A percentile compares a stretch with the other conserved stretches of the same genome.
phyloP scores from a whole-genome alignment of 129 eudicot genomes.

The Arctium lappa region DNA sequence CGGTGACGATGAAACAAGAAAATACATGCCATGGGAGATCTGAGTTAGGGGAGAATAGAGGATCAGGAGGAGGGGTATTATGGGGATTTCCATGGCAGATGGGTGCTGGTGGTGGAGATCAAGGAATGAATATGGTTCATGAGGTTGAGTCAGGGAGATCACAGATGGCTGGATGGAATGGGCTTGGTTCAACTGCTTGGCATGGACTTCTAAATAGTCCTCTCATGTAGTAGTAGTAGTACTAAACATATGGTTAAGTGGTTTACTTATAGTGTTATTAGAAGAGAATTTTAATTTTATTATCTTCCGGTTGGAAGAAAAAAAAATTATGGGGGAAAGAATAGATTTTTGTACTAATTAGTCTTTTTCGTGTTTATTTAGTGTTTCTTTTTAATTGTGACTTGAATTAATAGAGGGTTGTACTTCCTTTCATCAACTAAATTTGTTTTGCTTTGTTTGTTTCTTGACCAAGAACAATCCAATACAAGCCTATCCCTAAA shows the following conservation, averaged over 20 bases:
- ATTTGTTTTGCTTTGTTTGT: neutral
- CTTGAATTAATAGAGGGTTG: conserved; percentile 6
- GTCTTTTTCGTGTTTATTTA: neutral
- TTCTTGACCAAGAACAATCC: neutral
- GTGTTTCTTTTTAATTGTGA: neutral
- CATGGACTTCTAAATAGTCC: conserved; percentile 52
- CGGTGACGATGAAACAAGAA: conserved; percentile 41
- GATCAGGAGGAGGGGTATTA: conserved; percentile 16
- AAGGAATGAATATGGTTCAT: conserved; percentile 15
- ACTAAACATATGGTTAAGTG: conserved; percentile 2
- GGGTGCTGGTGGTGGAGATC: conserved; percentile 26
- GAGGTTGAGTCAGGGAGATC: conserved; percentile 37
- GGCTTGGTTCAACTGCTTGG: conserved; percentile 37
- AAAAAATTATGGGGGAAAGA: conserved; percentile 4
- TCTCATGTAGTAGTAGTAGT: conserved; percentile 30
- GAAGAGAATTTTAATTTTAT: conserved; percentile 14
- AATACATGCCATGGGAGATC: conserved; percentile 10
- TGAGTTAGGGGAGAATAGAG: conserved; percentile 20
- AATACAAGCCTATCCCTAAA: neutral
- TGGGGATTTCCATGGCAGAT: conserved; percentile 53
- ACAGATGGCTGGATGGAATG: conserved; percentile 41
- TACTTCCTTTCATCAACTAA: conserved; percentile 4
- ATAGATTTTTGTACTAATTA: conserved; percentile 16
- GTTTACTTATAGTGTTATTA: conserved; percentile 8
- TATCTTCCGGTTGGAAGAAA: conserved; percentile 14